A percentile compares a stretch with the other conserved stretches of the same genome.
Conservation (phyloP, 1,284 basidiomycete genomes). For the Naganishia liquefaciens region DNA sequence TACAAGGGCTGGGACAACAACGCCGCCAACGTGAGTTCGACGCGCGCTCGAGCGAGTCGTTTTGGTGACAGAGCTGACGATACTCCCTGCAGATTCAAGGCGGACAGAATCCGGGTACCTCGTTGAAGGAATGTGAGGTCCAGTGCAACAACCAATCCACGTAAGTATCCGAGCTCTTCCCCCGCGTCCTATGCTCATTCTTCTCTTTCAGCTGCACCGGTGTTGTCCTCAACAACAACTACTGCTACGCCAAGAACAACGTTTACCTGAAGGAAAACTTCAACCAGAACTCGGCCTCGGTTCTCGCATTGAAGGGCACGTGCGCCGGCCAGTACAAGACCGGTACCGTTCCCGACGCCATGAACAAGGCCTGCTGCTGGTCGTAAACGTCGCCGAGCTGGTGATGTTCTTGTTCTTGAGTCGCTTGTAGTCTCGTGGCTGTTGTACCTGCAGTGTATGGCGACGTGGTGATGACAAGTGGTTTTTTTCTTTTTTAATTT, state of each 20-base stretch:
- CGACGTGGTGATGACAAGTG: conserved; percentile 2
- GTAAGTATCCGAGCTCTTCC: not conserved
- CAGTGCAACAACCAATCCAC: conserved; percentile 15
- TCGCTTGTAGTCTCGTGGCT: not conserved
- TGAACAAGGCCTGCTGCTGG: conserved; percentile 27
- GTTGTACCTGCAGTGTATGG: conserved; percentile 5
- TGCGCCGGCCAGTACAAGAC: conserved; percentile 21
- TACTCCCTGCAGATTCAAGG: not conserved
- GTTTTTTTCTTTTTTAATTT: not conserved
- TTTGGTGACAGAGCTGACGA: too few relatives aligned
- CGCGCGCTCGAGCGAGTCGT: too few relatives aligned
- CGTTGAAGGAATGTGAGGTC: conserved; percentile 18
- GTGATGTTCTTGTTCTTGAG: not conserved
- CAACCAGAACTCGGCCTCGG: conserved; percentile 23
- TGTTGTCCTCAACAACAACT: conserved; percentile 25
- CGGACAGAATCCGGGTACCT: conserved; percentile 18
- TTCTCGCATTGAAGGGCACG: conserved; percentile 18
- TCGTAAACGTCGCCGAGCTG: conserved; percentile 10
- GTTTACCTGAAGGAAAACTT: conserved; percentile 20
- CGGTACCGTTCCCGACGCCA: conserved; percentile 17
- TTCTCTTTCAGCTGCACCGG: conserved; percentile 7
- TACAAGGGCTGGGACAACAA: conserved; percentile 26
- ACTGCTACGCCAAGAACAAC: conserved; percentile 23
- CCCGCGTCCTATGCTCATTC: not conserved
- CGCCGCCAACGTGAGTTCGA: conserved; percentile 16